A percentile compares a stretch with the other conserved stretches of the same genome.
phyloP scores from a whole-genome alignment of 2,329 filamentous ascomycete genomes.

The Chaetomiaceae sp. region DNA sequence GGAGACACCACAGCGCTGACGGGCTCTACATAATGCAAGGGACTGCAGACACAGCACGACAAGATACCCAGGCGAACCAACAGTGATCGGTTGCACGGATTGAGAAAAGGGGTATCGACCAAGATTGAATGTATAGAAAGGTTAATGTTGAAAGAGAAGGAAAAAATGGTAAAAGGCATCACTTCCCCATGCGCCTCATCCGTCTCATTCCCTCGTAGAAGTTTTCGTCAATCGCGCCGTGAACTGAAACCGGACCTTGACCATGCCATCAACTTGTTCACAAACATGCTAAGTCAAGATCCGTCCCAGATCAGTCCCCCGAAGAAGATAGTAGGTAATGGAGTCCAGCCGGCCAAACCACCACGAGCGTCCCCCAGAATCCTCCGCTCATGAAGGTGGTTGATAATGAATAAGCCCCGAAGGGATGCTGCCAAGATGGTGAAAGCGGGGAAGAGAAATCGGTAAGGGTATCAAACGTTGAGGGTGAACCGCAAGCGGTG shows the following conservation, averaged over 20 bases:
- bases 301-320: slow-evolving; percentile 8
- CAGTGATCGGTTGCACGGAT: neutral
- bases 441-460: neutral
- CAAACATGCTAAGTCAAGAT: slow-evolving; percentile 16
- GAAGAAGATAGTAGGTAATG: slow-evolving; percentile 2
- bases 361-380: slow-evolving; percentile 1
- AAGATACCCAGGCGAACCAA: neutral
- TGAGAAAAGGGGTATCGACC: slow-evolving; percentile 18
- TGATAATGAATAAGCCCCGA: slow-evolving; percentile 6
- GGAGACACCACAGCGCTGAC: no score
- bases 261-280: slow-evolving; percentile 5
- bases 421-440: neutral
- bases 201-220: slow-evolving; percentile 11
- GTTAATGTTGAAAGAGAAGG: neutral
- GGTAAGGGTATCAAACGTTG: slow-evolving; percentile 17
- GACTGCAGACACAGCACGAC: no score
- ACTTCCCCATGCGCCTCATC: slow-evolving; percentile 1
- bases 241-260: slow-evolving; percentile 14
- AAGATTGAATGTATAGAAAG: slow-evolving; percentile 15
- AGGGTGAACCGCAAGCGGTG: slow-evolving; percentile 18
- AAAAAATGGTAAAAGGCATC: neutral
- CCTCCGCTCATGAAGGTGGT: slow-evolving; percentile 2
- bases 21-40: no score
- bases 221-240: slow-evolving; percentile 3
- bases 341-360: slow-evolving; percentile 19